Evolutionary conservation across 2,329 filamentous ascomycete genomes (phyloP).

Genomic region (Penicillium sp.): DNA sequence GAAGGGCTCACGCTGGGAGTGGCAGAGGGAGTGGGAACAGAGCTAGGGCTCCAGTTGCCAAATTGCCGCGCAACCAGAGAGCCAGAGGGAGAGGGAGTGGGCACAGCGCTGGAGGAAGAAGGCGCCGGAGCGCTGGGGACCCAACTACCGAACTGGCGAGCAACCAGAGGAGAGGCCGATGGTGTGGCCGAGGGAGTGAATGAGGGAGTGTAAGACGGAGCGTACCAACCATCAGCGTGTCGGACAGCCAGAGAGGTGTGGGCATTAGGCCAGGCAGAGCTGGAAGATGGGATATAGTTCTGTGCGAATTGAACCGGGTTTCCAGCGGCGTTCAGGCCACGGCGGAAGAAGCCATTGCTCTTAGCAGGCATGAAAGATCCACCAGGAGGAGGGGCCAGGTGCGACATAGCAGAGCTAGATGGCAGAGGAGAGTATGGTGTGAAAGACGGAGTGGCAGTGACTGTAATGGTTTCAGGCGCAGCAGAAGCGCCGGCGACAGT

Average conservation of each 20-base stretch:
- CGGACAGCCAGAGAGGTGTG: conserved; percentile 12
- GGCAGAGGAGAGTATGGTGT: conserved; percentile 2
- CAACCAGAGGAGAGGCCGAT: conserved; percentile 4
- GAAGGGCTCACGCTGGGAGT: background rate
- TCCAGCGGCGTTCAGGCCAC: conserved; percentile 19
- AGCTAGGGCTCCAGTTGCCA: background rate
- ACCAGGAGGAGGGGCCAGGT: conserved; percentile 10
- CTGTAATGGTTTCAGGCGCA: conserved; percentile 11
- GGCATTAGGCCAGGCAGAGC: conserved; percentile 1
- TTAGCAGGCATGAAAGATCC: conserved; percentile 15
- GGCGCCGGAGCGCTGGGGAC: conserved; percentile 1
- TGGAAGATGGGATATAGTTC: conserved; percentile 10
- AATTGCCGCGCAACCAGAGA: conserved; percentile 3
- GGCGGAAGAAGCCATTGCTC: conserved; percentile 17
- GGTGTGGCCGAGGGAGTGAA: background rate
- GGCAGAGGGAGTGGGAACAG: background rate
- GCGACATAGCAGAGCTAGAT: conserved; percentile 11
- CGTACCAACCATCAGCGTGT: conserved; percentile 7
- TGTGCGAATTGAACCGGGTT: conserved; percentile 16
- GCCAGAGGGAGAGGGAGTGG: background rate
- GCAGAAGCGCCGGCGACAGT: conserved; percentile 13
- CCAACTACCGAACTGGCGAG: conserved; percentile 10
- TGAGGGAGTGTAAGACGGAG: background rate
- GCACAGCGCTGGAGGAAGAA: background rate
- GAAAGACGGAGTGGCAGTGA: conserved; percentile 21